Conservation (phyloP, 2,329 filamentous ascomycete species). For the Tolypocladium ophioglossoides region DNA sequence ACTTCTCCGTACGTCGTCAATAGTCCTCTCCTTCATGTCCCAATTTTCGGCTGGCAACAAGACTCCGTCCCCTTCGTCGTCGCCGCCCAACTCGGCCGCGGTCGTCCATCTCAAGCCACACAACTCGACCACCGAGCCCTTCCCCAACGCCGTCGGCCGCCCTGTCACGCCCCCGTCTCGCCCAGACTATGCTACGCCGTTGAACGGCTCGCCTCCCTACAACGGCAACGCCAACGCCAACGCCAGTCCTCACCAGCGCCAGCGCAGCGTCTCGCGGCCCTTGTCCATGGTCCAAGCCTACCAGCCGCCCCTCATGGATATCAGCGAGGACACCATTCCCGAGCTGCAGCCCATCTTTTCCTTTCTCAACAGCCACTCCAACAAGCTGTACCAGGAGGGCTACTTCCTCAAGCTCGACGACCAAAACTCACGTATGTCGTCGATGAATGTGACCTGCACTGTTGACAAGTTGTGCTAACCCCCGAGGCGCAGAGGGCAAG, state of each 20-base stretch:
- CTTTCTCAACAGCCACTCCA: slow-evolving; percentile 87
- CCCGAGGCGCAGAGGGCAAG: slow-evolving; percentile 55
- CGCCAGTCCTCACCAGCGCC: slow-evolving; percentile 24
- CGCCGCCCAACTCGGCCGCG: slow-evolving; percentile 28
- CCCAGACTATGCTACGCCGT: slow-evolving; percentile 30
- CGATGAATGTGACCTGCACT: neutral
- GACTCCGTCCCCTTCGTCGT: slow-evolving; percentile 32
- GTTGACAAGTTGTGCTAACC: neutral
- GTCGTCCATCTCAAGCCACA: slow-evolving; percentile 18
- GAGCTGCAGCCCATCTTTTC: slow-evolving; percentile 92
- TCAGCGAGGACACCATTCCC: slow-evolving; percentile 74
- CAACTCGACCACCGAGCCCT: slow-evolving; percentile 18
- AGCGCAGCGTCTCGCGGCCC: slow-evolving; percentile 53
- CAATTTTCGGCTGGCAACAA: slow-evolving; percentile 52
- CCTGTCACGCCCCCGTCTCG: slow-evolving; percentile 27
- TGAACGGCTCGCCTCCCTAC: slow-evolving; percentile 28
- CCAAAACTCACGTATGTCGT: slow-evolving; percentile 70
- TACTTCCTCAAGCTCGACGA: slow-evolving; percentile 97
- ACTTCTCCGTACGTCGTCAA: slow-evolving; percentile 1
- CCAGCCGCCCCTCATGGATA: slow-evolving; percentile 76
- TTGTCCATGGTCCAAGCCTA: slow-evolving; percentile 80
- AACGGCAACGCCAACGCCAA: slow-evolving; percentile 2
- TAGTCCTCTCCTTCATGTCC: slow-evolving; percentile 85
- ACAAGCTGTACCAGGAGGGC: slow-evolving; percentile 95
- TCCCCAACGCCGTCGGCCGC: slow-evolving; percentile 22